These are phyloP conservation scores for Nymphaea thermarum DNA, from an alignment of 164 flowering plant genomes.

Conservation along the genomic window DNA sequence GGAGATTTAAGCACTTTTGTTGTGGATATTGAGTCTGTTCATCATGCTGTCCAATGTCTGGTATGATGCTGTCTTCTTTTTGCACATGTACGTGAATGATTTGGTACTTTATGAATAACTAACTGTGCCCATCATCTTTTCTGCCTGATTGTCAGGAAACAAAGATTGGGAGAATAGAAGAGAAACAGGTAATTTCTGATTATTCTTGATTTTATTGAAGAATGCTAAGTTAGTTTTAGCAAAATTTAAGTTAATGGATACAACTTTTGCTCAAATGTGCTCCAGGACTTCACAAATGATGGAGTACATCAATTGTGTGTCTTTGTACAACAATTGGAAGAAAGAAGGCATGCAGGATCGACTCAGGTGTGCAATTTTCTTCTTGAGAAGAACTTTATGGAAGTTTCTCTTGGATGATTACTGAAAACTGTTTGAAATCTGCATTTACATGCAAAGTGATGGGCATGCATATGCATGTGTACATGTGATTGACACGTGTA, in stretches of 20 bases:
- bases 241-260: background rate
- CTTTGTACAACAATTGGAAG: constrained; percentile 25
- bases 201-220: background rate
- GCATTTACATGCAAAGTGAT: background rate
- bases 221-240: background rate
- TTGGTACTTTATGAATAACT: background rate
- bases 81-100: background rate
- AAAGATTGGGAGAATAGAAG: constrained; percentile 47
- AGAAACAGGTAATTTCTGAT: constrained; percentile 43
- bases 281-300: constrained; percentile 30
- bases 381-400: background rate
- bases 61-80: constrained; percentile 14
- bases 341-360: constrained; percentile 12
- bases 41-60: constrained; percentile 39
- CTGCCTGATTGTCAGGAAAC: constrained; percentile 32
- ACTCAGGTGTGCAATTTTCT: constrained; percentile 24
- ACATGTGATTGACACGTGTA: too few species aligned
- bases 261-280: background rate
- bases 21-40: constrained; percentile 35
- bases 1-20: constrained; percentile 24
- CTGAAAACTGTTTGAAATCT: background rate
- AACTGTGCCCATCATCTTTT: background rate
- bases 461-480: background rate
- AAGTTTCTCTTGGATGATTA: background rate
- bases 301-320: constrained; percentile 36